Evolutionary conservation across 1,284 basidiomycete genomes (phyloP).

Genomic region (Cryptococcus sp.): DNA sequence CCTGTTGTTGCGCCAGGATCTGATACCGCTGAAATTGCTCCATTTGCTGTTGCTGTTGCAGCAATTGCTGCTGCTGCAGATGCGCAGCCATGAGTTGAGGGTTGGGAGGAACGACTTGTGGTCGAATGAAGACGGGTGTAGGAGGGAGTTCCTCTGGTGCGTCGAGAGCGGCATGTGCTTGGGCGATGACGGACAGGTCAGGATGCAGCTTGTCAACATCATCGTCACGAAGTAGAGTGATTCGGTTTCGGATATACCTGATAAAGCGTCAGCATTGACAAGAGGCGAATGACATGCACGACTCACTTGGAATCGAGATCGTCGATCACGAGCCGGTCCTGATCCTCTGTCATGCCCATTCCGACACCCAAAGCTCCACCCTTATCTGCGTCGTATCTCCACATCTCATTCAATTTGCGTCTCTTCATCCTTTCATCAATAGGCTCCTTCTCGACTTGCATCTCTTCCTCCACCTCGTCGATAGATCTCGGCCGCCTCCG

Average conservation of each 20-base stretch:
- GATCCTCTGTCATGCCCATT: constrained; percentile 49
- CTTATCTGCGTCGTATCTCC: constrained; percentile 46
- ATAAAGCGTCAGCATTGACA: neutral
- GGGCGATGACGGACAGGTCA: constrained; percentile 33
- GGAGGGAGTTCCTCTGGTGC: constrained; percentile 45
- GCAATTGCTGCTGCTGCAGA: constrained; percentile 34
- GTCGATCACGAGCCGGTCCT: constrained; percentile 51
- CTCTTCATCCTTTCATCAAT: constrained; percentile 22
- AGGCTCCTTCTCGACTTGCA: constrained; percentile 10
- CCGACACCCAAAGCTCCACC: constrained; percentile 50
- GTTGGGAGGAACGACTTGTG: constrained; percentile 31
- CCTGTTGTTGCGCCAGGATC: constrained; percentile 41
- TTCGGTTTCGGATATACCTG: constrained; percentile 47
- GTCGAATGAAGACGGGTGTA: constrained; percentile 46
- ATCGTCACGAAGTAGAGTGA: constrained; percentile 40
- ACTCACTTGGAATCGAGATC: constrained; percentile 50
- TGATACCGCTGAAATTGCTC: constrained; percentile 45
- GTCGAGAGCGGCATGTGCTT: constrained; percentile 34
- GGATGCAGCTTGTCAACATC: constrained; percentile 47
- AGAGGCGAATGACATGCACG: no score
- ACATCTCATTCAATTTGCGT: constrained; percentile 43
- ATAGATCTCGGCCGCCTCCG: constrained; percentile 36
- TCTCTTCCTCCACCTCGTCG: constrained; percentile 30
- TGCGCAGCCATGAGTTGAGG: constrained; percentile 33
- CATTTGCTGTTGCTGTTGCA: constrained; percentile 45